These are phyloP conservation scores for Lasiosphaeris hirsuta DNA, from an alignment of 495 filamentous ascomycete species.

Conservation along the genomic window DNA sequence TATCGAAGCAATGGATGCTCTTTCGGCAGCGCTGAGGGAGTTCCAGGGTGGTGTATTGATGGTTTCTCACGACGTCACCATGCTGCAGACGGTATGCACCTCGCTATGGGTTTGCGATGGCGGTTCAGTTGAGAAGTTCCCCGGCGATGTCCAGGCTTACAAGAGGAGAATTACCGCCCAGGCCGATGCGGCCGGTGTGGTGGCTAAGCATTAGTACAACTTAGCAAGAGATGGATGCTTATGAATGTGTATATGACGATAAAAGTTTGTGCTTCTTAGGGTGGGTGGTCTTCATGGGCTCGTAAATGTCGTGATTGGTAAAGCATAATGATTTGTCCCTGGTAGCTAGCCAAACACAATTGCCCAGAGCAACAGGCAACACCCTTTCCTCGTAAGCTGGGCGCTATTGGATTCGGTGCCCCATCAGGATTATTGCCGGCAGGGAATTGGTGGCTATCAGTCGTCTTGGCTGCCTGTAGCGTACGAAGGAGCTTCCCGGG, in stretches of 20 bases:
- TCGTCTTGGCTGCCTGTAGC: too few relatives aligned
- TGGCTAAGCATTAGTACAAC: constrained; percentile 47
- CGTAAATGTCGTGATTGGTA: too few relatives aligned
- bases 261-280: not conserved
- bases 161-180: constrained; percentile 94
- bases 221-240: not conserved
- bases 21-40: constrained; percentile 73
- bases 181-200: constrained; percentile 83
- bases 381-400: too few relatives aligned
- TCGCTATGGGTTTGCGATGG: constrained; percentile 96
- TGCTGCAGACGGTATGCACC: constrained; percentile 89
- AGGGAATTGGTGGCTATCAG: too few relatives aligned
- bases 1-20: constrained; percentile 98
- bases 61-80: constrained; percentile 99
- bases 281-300: not conserved
- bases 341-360: too few relatives aligned
- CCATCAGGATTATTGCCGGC: too few relatives aligned
- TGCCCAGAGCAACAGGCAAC: too few relatives aligned
- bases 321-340: too few relatives aligned
- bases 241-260: not conserved
- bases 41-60: constrained; percentile 96
- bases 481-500: too few relatives aligned
- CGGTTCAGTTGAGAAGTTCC: constrained; percentile 94
- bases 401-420: too few relatives aligned
- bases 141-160: constrained; percentile 92